These are phyloP conservation scores for Pezicula rhizophila DNA, from an alignment of 2,329 filamentous ascomycete genomes.

Conservation along the genomic window DNA sequence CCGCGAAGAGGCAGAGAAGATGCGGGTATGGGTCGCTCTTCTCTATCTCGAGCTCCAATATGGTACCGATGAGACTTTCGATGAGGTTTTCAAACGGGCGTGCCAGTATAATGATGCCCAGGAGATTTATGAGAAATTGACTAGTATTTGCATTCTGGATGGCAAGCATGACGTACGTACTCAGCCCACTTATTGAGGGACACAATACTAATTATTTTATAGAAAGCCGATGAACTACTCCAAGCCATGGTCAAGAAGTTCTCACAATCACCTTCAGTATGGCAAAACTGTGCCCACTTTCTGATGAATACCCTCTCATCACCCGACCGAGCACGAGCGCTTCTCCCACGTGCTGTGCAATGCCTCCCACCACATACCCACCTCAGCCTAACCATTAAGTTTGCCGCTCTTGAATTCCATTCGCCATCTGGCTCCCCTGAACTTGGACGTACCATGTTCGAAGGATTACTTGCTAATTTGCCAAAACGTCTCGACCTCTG, in stretches of 20 bases:
- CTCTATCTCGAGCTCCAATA: conserved; percentile 93
- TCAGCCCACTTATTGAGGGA: not conserved
- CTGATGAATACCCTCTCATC: conserved; percentile 68
- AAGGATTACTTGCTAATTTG: conserved; percentile 75
- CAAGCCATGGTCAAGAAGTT: conserved; percentile 84
- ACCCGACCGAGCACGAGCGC: conserved; percentile 67
- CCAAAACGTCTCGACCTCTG: conserved; percentile 89
- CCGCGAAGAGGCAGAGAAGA: conserved; percentile 83
- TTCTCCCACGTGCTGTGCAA: conserved; percentile 80
- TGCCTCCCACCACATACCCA: conserved; percentile 63
- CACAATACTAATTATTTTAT: conserved; percentile 22
- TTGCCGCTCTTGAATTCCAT: conserved; percentile 87
- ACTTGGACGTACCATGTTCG: conserved; percentile 89
- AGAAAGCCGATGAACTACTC: conserved; percentile 88
- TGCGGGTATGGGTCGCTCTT: conserved; percentile 91
- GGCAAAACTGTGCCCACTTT: conserved; percentile 94
- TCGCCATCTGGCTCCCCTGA: conserved; percentile 78
- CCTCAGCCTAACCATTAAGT: conserved; percentile 74
- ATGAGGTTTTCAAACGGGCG: conserved; percentile 83
- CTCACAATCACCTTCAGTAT: conserved; percentile 71
- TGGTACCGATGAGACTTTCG: conserved; percentile 73
- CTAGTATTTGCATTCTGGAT: conserved; percentile 92
- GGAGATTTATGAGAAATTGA: conserved; percentile 81
- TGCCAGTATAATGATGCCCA: conserved; percentile 91
- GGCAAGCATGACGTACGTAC: conserved; percentile 71